phyloP scores from a whole-genome alignment of 768 basidiomycete species.

The Collybiopsis confluens region DNA sequence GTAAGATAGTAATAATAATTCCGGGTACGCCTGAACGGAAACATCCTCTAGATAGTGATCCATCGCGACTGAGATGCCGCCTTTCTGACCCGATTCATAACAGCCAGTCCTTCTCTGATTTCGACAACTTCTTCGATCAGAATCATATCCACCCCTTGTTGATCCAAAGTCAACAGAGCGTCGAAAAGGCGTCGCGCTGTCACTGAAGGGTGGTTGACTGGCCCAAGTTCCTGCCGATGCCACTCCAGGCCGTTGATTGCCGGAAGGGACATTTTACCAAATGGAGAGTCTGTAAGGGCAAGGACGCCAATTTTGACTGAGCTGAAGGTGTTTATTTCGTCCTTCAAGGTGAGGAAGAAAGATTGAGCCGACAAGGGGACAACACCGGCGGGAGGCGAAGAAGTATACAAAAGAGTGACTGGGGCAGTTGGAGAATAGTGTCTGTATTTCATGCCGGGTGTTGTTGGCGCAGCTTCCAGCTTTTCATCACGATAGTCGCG shows the following conservation, averaged over 20 bases:
- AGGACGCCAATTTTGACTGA: conserved; percentile 64
- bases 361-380: conserved; percentile 24
- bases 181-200: conserved; percentile 85
- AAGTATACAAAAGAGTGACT: conserved; percentile 66
- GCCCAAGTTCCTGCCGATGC: conserved; percentile 50
- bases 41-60: conserved; percentile 21
- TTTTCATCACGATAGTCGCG: conserved; percentile 69
- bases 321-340: conserved; percentile 6
- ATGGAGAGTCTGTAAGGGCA: conserved; percentile 52
- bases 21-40: too few relatives aligned
- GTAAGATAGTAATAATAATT: too few relatives aligned
- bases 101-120: conserved; percentile 79
- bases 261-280: conserved; percentile 31
- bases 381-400: conserved; percentile 31
- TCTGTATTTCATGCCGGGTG: conserved; percentile 98
- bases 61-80: conserved; percentile 65
- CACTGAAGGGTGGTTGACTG: conserved; percentile 51
- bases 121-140: conserved; percentile 82
- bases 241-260: conserved; percentile 42
- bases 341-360: conserved; percentile 42
- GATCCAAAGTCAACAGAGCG: conserved; percentile 78
- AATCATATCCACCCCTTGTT: conserved; percentile 72
- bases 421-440: conserved; percentile 94
- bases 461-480: conserved; percentile 81
- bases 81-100: conserved; percentile 93